Base-by-base conservation (phyloP, 1,284 basidiomycete genomes). In the Ustilago shanxiensis region DNA sequence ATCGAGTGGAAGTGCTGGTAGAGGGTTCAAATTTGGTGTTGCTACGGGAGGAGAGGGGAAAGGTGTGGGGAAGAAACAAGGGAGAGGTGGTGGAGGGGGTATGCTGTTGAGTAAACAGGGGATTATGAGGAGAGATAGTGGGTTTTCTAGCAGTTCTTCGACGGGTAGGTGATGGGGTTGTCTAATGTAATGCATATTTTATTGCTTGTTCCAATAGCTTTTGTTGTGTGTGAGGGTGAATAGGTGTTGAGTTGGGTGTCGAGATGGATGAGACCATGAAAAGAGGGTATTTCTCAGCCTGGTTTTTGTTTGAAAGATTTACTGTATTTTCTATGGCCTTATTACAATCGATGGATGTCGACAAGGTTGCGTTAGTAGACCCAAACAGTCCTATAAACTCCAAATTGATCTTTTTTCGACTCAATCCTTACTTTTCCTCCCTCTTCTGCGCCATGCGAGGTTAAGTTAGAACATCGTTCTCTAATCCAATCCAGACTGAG, bases 111-210 rank as follows among this genome's bases (percentile, higher is more conserved):
- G 44, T 7, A 75, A 75, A 24, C 58, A 67, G 13, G 57, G 29
- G 22, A 64, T 75, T 29, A 67, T 75, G 72, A 45, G 72, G 28
- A 63, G 67, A 45, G 72, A 70, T 24, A 70, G 64, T 22, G 64
- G 64, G 6, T 75, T 75, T 37, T 62, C 59, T 16, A 45, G 31
- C 31, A 33, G 24, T n/a, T 49, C 49, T 31, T 61, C 58, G 37
- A 16, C 35, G 35, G 50, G 20, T 26, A 7, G 22, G 20, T 26
- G 50, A 26, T 51, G 24, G 5, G n/a, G 31, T n/a, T n/a, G n/a
- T n/a, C n/a, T n/a, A n/a, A n/a, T n/a, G n/a, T n/a, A n/a, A n/a
- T n/a, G n/a, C n/a, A n/a, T n/a, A n/a, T n/a, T n/a, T n/a, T n/a
- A n/a, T n/a, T n/a, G n/a, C n/a, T n/a, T n/a, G n/a, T n/a, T n/a